Evolutionary conservation across 2,329 filamentous ascomycete genomes (phyloP).

Genomic region (Xylaria sp.): DNA sequence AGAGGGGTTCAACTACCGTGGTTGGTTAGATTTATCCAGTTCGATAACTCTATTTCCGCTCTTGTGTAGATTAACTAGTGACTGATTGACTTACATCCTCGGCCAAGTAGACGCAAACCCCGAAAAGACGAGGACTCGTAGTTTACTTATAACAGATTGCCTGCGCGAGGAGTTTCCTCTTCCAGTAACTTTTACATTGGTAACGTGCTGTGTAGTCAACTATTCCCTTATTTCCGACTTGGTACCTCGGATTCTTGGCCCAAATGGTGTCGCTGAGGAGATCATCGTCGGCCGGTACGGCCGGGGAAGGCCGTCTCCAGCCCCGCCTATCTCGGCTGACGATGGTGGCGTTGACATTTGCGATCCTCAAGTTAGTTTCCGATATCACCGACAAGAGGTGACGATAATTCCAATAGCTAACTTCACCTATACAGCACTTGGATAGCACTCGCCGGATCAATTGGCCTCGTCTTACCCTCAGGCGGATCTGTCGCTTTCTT

Average conservation of each 20-base stretch:
- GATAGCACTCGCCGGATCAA: slow-evolving; percentile 56
- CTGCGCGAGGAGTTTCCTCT: neutral
- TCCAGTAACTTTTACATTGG: neutral
- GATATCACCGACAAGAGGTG: neutral
- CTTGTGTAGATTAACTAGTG: neutral
- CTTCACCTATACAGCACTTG: slow-evolving; percentile 47
- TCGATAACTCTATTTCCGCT: neutral
- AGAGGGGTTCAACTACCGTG: neutral
- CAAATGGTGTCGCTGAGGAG: slow-evolving; percentile 31
- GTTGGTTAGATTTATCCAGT: slow-evolving; percentile 10
- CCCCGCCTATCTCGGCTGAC: slow-evolving; percentile 55
- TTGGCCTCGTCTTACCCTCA: slow-evolving; percentile 56
- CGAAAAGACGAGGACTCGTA: slow-evolving; percentile 12
- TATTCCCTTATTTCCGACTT: slow-evolving; percentile 5
- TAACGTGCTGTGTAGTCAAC: neutral
- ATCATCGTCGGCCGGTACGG: slow-evolving; percentile 28
- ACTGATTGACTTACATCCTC: neutral
- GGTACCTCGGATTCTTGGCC: neutral
- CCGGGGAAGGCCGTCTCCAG: slow-evolving; percentile 50
- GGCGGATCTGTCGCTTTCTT: slow-evolving; percentile 57
- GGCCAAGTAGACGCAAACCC: neutral
- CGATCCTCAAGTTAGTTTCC: slow-evolving; percentile 55
- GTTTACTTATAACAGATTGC: neutral
- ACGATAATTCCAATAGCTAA: slow-evolving; percentile 5
- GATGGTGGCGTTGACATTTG: slow-evolving; percentile 58